phyloP scores from a whole-genome alignment of 331 rosid species.

The Quercus phellos region DNA sequence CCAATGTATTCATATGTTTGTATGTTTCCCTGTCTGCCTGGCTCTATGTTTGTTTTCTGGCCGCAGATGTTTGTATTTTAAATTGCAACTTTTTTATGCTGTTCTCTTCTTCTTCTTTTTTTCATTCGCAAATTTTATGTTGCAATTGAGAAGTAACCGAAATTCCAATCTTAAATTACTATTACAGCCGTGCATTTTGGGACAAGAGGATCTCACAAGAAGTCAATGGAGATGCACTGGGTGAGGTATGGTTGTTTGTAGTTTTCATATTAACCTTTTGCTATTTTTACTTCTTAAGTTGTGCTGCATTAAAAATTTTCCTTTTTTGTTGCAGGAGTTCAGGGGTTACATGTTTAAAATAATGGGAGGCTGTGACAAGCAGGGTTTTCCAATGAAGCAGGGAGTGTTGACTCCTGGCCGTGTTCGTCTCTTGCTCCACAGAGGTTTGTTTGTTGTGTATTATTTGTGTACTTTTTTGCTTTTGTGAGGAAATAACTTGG shows the following conservation, averaged over 20 bases:
- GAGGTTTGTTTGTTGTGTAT: conserved; percentile 41
- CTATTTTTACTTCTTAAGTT: neutral
- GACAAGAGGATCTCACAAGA: conserved; percentile 96
- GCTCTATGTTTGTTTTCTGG: no score
- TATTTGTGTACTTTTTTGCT: neutral
- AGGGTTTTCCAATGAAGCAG: conserved; percentile 94
- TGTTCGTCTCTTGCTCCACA: conserved; percentile 74
- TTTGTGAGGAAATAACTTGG: neutral
- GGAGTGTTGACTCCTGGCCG: conserved; percentile 93
- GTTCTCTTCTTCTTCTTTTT: no score
- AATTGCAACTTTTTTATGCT: no score
- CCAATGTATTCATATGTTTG: no score
- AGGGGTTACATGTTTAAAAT: conserved; percentile 80
- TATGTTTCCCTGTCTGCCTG: no score
- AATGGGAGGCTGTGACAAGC: conserved; percentile 90
- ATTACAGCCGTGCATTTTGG: conserved; percentile 65
- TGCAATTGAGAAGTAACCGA: neutral
- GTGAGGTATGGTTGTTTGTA: conserved; percentile 44
- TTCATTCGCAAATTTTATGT: no score
- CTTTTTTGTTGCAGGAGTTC: conserved; percentile 45
- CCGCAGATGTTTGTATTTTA: no score
- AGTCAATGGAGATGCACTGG: conserved; percentile 75
- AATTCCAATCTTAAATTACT: neutral
- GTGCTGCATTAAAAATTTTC: neutral
- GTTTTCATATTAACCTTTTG: neutral